Conservation (phyloP, 495 filamentous ascomycete species). For the Penicillium argentinense region DNA sequence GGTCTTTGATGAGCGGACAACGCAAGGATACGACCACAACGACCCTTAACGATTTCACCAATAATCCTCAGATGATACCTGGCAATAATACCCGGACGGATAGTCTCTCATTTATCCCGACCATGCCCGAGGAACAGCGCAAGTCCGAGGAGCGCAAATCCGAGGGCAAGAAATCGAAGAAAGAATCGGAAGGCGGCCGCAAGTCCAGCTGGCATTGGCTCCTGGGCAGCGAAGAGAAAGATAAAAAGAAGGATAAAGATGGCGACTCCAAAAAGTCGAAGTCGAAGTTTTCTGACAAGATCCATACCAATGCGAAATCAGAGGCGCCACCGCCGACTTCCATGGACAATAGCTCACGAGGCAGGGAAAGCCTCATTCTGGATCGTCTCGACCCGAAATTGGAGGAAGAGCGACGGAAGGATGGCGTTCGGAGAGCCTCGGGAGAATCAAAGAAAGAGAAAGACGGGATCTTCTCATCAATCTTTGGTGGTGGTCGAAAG, state of each 20-base stretch:
- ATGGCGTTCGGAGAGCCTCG: conserved; percentile 67
- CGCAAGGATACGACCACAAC: conserved; percentile 28
- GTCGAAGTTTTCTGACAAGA: conserved; percentile 58
- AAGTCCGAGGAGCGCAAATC: conserved; percentile 61
- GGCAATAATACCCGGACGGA: conserved; percentile 74
- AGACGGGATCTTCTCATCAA: conserved; percentile 79
- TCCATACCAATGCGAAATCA: conserved; percentile 69
- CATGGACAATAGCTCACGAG: conserved; percentile 62
- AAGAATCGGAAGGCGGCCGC: conserved; percentile 57
- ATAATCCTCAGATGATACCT: conserved; percentile 54
- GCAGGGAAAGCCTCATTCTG: conserved; percentile 79
- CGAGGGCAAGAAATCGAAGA: conserved; percentile 64
- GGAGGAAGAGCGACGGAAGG: conserved; percentile 83
- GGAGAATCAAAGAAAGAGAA: conserved; percentile 86
- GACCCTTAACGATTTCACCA: conserved; percentile 39
- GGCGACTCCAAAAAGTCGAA: conserved; percentile 61
- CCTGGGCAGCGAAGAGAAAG: conserved; percentile 67
- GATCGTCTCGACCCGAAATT: conserved; percentile 76
- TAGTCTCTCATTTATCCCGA: conserved; percentile 81
- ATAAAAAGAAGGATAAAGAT: conserved; percentile 63
- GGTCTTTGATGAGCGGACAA: conserved; percentile 24
- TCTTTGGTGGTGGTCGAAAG: conserved; percentile 85
- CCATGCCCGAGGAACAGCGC: conserved; percentile 61
- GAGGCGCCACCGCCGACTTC: conserved; percentile 80
- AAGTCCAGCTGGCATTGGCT: conserved; percentile 91